phyloP scores from a whole-genome alignment of 1,139 yeast species.

The Scheffersomyces titani region DNA sequence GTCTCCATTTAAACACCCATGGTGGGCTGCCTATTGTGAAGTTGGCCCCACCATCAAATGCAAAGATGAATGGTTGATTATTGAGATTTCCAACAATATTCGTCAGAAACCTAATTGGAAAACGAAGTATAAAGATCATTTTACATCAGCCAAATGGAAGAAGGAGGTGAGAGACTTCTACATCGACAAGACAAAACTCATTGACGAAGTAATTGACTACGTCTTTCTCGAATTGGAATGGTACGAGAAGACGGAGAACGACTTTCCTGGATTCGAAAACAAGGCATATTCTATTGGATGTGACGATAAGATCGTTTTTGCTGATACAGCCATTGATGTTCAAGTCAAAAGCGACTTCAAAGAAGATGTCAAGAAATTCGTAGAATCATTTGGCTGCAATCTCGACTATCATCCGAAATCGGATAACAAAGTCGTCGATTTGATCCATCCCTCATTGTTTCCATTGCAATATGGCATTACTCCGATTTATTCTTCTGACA shows the following conservation, averaged over 20 bases:
- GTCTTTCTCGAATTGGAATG: slow-evolving; percentile 30
- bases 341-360: slow-evolving; percentile 11
- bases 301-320: slow-evolving; percentile 20
- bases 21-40: slow-evolving; percentile 13
- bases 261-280: slow-evolving; percentile 9
- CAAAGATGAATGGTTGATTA: slow-evolving; percentile 13
- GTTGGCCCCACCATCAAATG: slow-evolving; percentile 19
- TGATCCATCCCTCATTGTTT: slow-evolving; percentile 46
- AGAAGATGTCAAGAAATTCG: slow-evolving; percentile 13
- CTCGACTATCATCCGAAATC: slow-evolving; percentile 43
- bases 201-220: slow-evolving; percentile 22
- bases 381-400: slow-evolving; percentile 12
- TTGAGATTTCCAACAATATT: slow-evolving; percentile 9
- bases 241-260: slow-evolving; percentile 21
- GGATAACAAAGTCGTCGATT: slow-evolving; percentile 35
- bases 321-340: slow-evolving; percentile 14
- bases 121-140: slow-evolving; percentile 25
- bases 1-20: slow-evolving; percentile 10
- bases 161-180: slow-evolving; percentile 23
- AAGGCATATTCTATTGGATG: slow-evolving; percentile 11
- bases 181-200: slow-evolving; percentile 10
- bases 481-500: slow-evolving; percentile 17
- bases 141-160: slow-evolving; percentile 32
- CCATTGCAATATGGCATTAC: slow-evolving; percentile 38
- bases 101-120: slow-evolving; percentile 33